phyloP scores from a whole-genome alignment of 2,329 filamentous ascomycete genomes.

The Nigrograna mackinnonii region DNA sequence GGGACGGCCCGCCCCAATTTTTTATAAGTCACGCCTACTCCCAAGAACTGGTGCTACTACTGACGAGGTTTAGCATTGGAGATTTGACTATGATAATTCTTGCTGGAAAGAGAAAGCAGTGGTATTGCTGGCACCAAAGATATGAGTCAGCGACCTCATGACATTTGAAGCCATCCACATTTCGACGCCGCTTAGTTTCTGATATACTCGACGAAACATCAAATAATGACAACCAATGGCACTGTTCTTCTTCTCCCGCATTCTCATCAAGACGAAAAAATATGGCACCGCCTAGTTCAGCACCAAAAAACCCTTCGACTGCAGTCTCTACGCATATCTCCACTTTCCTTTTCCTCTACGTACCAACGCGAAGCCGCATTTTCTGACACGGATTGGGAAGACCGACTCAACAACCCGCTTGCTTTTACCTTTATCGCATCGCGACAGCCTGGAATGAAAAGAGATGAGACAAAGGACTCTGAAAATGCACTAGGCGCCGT shows the following conservation, averaged over 20 bases:
- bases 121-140: too few relatives aligned
- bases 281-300: conserved; percentile 10
- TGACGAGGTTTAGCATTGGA: conserved; percentile 14
- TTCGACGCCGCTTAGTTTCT: too few relatives aligned
- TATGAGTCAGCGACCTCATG: too few relatives aligned
- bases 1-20: conserved; percentile 35
- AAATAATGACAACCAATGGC: too few relatives aligned
- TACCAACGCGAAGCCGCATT: conserved; percentile 14
- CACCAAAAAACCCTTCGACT: conserved; percentile 18
- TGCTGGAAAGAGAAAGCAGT: too few relatives aligned
- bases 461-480: too few relatives aligned
- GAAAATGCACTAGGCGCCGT: too few relatives aligned
- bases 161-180: too few relatives aligned
- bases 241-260: too few relatives aligned
- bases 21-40: conserved; percentile 43
- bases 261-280: conserved; percentile 6
- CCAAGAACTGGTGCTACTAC: conserved; percentile 21
- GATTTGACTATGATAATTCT: too few relatives aligned
- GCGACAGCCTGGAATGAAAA: background rate
- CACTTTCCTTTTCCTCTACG: conserved; percentile 18
- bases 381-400: conserved; percentile 15
- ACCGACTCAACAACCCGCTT: conserved; percentile 14
- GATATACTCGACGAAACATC: too few relatives aligned
- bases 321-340: conserved; percentile 13
- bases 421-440: conserved; percentile 16